phyloP scores from a whole-genome alignment of 768 basidiomycete species.

The Daedaleopsis nitida region DNA sequence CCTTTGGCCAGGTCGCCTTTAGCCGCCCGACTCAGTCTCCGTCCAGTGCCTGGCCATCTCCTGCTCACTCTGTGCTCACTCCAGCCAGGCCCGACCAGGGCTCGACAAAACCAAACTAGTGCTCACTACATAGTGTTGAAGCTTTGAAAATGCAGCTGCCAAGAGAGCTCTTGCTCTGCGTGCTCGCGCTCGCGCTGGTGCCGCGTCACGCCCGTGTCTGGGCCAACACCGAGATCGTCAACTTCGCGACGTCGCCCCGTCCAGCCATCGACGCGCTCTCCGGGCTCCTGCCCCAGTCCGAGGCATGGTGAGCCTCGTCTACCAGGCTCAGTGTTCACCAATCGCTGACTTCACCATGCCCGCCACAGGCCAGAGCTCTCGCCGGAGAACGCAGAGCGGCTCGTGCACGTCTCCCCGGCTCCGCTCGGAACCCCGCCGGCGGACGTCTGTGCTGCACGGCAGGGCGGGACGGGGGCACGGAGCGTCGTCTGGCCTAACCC shows the following conservation, averaged over 20 bases:
- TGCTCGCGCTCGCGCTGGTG: not conserved
- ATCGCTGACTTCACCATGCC: not conserved
- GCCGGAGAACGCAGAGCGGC: constrained; percentile 30
- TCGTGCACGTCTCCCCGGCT: constrained; percentile 45
- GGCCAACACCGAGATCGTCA: constrained; percentile 70
- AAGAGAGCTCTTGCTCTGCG: not conserved
- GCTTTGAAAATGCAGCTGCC: not conserved
- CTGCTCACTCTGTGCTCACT: no score
- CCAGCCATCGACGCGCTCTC: constrained; percentile 13
- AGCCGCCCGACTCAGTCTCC: no score
- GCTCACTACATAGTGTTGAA: no score
- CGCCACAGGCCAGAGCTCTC: constrained; percentile 21
- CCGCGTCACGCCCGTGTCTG: not conserved
- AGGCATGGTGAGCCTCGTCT: constrained; percentile 27
- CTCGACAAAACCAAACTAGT: no score
- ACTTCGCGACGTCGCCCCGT: constrained; percentile 44
- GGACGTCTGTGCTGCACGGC: constrained; percentile 40
- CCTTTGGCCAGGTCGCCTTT: constrained; percentile 1
- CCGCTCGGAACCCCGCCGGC: constrained; percentile 39
- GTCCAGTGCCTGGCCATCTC: no score
- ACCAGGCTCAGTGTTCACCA: no score
- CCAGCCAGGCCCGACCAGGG: no score
- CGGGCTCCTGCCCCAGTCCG: constrained; percentile 25
- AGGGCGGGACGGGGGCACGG: no score
- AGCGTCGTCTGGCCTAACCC: no score